Evolutionary conservation across 352 stramenopile species (phyloP), one percentile per base, ranked within the genome.

Genomic region (Pythium insidiosum): DNA sequence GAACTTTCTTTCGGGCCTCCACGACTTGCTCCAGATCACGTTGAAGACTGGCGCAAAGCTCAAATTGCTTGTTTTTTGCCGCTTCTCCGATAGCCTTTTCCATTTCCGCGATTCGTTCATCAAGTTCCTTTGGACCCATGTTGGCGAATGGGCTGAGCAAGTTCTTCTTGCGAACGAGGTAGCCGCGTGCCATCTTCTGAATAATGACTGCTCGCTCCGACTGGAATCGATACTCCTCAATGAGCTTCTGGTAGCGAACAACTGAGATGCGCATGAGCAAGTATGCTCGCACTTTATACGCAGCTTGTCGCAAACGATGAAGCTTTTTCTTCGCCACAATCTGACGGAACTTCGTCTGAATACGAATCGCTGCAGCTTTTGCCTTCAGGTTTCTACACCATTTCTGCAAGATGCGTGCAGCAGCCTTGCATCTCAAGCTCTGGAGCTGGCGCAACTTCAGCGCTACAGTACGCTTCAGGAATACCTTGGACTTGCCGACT

Each of bases 401-500:
- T 29, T 85, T 84, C 50, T 94, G 83, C n/a, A 94, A 55, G 0
- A 71, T 69, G 21, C 83, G 64, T 0, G 81, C 83, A 4, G 83
- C 80, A n/a, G 78, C 81, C 47, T 93, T 91, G 42, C 80, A 81
- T 1, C 83, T 80, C 36, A 95, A 41, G 11, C 83, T 60, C 38
- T 95, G 76, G 6, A 95, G 61, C 38, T 89, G 86, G 15, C 78
- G 73, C 19, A 93, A 42, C 53, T 95, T 95, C 38, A 88, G 70
- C 1, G 83, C 77, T 19, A 95, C 69, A 1, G 50, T 62, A 36
- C 83, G 58, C 48, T 92, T 93, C 22, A 95, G 43, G 38, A 95
- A 95, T 9, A 95, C 79, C 50, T 95, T 95, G 5, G 77, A 90
- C 42, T 87, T 91, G 0, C 83, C 83, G 18, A 95, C 56, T 42